Percentiles rank a stretch among this genome's conserved stretches.
Conservation (phyloP, 2,329 filamentous ascomycete genomes). For the Ophiostoma triangulosporum region DNA sequence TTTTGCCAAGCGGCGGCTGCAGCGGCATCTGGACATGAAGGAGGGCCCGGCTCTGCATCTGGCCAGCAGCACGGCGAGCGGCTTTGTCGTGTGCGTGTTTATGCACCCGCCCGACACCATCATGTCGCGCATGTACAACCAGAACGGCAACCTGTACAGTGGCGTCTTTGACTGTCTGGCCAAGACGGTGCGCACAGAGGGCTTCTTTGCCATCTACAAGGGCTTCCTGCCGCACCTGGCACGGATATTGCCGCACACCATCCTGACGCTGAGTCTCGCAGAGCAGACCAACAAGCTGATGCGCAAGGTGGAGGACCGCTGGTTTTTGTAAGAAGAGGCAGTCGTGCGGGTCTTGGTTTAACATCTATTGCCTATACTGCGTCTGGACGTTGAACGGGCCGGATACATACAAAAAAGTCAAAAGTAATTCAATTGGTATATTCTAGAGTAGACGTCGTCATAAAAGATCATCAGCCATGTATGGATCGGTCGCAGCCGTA, state of each 20-base stretch:
- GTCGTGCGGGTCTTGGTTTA: no score
- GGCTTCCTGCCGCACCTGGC: conserved; percentile 92
- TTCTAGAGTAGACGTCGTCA: background rate
- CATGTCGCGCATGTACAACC: conserved; percentile 98
- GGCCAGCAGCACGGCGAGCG: conserved; percentile 74
- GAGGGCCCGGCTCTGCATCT: conserved; percentile 85
- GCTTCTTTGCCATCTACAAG: conserved; percentile 89
- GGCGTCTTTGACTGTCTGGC: conserved; percentile 83
- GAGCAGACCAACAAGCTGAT: conserved; percentile 96
- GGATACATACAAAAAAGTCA: no score
- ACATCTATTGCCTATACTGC: no score
- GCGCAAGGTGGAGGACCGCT: conserved; percentile 54
- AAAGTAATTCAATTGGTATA: background rate
- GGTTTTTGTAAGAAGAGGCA: conserved; percentile 20
- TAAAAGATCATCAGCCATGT: conserved; percentile 25
- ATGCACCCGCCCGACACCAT: conserved; percentile 99
- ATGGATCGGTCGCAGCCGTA: conserved; percentile 62
- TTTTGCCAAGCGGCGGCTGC: conserved; percentile 79
- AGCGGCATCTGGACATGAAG: conserved; percentile 73
- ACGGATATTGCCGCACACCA: conserved; percentile 87
- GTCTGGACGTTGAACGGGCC: no score
- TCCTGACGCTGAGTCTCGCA: conserved; percentile 80
- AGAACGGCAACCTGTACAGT: conserved; percentile 92
- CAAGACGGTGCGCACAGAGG: conserved; percentile 86
- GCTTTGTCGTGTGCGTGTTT: conserved; percentile 91